Percentiles rank a stretch among this genome's conserved stretches.
phyloP scores from a whole-genome alignment of 768 basidiomycete species.

The Tricholoma bakamatsutake region DNA sequence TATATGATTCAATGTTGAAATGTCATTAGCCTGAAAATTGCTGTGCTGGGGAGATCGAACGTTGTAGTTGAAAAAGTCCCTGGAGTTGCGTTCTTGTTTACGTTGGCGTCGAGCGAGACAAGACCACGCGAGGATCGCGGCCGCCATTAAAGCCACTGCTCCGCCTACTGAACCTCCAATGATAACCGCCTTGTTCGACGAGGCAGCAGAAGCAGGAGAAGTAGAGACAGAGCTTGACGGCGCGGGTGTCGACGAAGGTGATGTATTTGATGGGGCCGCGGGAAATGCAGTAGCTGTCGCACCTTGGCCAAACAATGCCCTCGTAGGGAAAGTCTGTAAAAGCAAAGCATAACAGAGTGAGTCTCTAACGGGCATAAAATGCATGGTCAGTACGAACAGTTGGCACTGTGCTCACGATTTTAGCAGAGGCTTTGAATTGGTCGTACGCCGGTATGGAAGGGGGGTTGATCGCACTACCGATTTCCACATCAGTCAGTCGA shows the following conservation, averaged over 20 bases:
- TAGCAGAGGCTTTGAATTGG: conserved; percentile 23
- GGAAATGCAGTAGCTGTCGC: conserved; percentile 27
- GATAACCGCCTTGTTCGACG: conserved; percentile 7
- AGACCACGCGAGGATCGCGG: conserved; percentile 5
- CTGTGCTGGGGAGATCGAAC: conserved; percentile 1
- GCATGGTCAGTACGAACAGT: conserved; percentile 14
- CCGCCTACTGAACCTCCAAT: conserved; percentile 22
- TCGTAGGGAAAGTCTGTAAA: conserved; percentile 19
- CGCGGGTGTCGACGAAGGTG: not conserved
- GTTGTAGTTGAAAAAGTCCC: conserved; percentile 14
- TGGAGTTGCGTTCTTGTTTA: conserved; percentile 2
- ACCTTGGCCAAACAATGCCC: conserved; percentile 25
- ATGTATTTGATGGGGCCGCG: not conserved
- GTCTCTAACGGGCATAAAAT: not conserved
- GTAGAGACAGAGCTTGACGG: not conserved
- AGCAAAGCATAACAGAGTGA: not conserved
- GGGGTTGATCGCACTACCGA: conserved; percentile 30
- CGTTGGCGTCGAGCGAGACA: conserved; percentile 8
- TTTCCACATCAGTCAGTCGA: not conserved
- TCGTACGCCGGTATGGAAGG: conserved; percentile 21
- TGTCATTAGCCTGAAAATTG: not conserved
- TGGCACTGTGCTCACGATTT: conserved; percentile 19
- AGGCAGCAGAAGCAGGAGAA: not conserved
- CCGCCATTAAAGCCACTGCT: conserved; percentile 7
- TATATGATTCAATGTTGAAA: conserved; percentile 1